Percentiles rank a stretch among this genome's conserved stretches.
These are phyloP conservation scores for Sporopachydermia cereana DNA, from an alignment of 1,139 yeast genomes.

Conservation along the genomic window DNA sequence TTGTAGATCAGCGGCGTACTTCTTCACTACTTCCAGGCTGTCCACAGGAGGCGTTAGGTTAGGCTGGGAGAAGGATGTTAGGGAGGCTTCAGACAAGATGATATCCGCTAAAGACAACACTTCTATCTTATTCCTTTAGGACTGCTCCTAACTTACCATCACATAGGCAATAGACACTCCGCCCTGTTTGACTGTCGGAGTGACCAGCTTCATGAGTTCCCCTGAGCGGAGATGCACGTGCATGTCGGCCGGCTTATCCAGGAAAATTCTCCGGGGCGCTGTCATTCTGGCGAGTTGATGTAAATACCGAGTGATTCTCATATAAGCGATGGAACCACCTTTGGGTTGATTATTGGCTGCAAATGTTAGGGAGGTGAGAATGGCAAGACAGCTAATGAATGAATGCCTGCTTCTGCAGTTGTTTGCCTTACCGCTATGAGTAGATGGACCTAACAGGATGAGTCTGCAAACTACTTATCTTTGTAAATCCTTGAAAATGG, in stretches of 20 bases:
- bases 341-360: too few species aligned
- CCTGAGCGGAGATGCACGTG: slow-evolving; percentile 96
- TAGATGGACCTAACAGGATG: too few species aligned
- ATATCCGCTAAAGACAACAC: background rate
- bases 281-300: background rate
- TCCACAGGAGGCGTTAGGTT: slow-evolving; percentile 88
- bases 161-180: slow-evolving; percentile 86
- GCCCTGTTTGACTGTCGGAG: slow-evolving; percentile 85
- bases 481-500: too few species aligned
- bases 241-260: slow-evolving; percentile 87
- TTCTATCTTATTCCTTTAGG: background rate
- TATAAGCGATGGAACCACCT: background rate
- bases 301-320: slow-evolving; percentile 2
- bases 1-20: slow-evolving; percentile 56
- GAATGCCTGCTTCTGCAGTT: too few species aligned
- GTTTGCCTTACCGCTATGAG: too few species aligned
- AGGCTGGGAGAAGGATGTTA: slow-evolving; percentile 30
- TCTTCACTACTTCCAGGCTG: slow-evolving; percentile 59
- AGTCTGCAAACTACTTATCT: too few species aligned
- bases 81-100: slow-evolving; percentile 88
- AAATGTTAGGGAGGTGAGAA: too few species aligned
- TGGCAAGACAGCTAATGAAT: too few species aligned
- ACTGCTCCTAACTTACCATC: slow-evolving; percentile 35
- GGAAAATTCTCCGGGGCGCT: slow-evolving; percentile 28
- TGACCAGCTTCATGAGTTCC: slow-evolving; percentile 76